phyloP scores from a whole-genome alignment of 768 basidiomycete species.

The Cystofilobasidium capitatum region DNA sequence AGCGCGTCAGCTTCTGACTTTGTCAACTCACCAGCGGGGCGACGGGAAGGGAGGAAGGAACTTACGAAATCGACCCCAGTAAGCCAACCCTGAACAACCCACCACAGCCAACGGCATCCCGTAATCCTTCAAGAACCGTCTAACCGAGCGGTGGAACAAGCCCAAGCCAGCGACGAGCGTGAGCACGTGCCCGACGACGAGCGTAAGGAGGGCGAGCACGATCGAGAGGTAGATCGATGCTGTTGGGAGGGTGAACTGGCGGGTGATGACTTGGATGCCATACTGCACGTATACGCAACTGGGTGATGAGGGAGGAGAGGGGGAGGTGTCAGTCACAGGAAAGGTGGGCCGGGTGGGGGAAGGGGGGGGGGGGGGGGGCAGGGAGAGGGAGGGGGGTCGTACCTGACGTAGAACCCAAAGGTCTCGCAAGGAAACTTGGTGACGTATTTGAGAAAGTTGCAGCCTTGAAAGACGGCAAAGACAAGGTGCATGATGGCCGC shows the following conservation, averaged over 20 bases:
- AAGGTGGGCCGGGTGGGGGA: not conserved
- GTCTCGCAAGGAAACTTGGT: constrained; percentile 85
- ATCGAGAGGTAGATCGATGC: constrained; percentile 47
- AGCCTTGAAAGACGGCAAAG: constrained; percentile 51
- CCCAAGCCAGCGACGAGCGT: constrained; percentile 53
- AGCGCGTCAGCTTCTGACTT: constrained; percentile 67
- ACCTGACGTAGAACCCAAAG: constrained; percentile 85
- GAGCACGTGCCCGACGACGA: constrained; percentile 64
- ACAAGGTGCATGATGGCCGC: constrained; percentile 70
- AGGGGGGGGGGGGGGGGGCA: not conserved
- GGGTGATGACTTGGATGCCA: constrained; percentile 67
- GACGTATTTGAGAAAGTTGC: constrained; percentile 74
- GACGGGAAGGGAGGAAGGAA: too few relatives aligned
- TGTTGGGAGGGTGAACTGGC: constrained; percentile 49
- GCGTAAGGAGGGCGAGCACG: constrained; percentile 68
- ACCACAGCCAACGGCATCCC: constrained; percentile 83
- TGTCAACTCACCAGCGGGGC: too few relatives aligned
- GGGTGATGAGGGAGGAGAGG: not conserved
- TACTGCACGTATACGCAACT: constrained; percentile 63
- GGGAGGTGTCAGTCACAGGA: not conserved
- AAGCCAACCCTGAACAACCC: constrained; percentile 64
- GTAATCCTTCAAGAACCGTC: constrained; percentile 72
- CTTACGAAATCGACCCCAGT: constrained; percentile 79
- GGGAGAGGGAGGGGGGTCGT: constrained; percentile 43
- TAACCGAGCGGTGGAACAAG: constrained; percentile 63